Base-by-base conservation (phyloP, 148 eudicot genomes). In the Vaccinium vitisidaea region DNA sequence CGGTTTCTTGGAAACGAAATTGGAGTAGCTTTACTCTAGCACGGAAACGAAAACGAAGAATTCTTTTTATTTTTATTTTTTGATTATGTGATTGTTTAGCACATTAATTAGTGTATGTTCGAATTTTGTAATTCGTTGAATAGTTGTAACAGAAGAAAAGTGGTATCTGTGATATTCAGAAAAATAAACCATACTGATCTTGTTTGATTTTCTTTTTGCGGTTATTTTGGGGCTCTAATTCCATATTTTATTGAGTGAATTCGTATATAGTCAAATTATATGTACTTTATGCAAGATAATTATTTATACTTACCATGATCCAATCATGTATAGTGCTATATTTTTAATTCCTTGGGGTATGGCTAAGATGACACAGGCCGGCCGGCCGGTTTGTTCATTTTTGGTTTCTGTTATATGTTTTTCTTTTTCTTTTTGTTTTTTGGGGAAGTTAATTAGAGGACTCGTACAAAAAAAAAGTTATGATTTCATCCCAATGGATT, bases 1-100 rank as follows among this genome's bases (percentile, higher is more conserved):
- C 36, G 97, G 98, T 21, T 93, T 93, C 84, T 88, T 92, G 54
- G 97, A 95, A 88, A 84, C 95, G 6, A 3, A 2, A 18, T 18
- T 19, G 23, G 27, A n/a, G n/a, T 63, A 23, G 70, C 70, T n/a
- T 23, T 65, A 65, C 30, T n/a, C 14, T 25, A 25, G 14, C 15
- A 67, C 15, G 32, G 36, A 23, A 69, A 69, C 2, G 39, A 69
- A 27, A 69, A 3, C 7, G 12, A 69, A 12, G 30, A 63, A 23
- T 56, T 8, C 0, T 63, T 21, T 21, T 23, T 13, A 3, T 6
- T 0, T 0, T 67, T 30, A 12, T 69, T 69, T 69, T 61, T 21
- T 65, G 32, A 69, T 69, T 27, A 12, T 27, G 36, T 27, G 74
- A 12, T 69, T 69, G 74, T 27, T 69, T 69, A 9, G 39, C 14